A percentile compares a stretch with the other conserved stretches of the same genome.
phyloP scores from a whole-genome alignment of 768 basidiomycete genomes.

The Royoungia palumana region DNA sequence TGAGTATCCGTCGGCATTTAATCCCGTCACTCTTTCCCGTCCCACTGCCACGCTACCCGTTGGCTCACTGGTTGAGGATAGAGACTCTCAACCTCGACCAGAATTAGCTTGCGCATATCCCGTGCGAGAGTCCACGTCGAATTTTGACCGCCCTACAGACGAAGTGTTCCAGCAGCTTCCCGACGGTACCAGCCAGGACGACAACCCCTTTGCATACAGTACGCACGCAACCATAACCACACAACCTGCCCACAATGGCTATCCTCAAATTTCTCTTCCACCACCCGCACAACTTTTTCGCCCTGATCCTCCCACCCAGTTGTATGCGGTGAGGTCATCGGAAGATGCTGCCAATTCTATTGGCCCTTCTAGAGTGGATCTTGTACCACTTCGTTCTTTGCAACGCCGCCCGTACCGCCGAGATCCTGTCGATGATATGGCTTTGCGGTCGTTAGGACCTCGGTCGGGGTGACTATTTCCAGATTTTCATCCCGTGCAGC shows the following conservation, averaged over 20 bases:
- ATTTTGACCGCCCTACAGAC: slow-evolving; percentile 18
- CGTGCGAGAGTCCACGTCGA: slow-evolving; percentile 18
- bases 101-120: slow-evolving; percentile 16
- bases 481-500: slow-evolving; percentile 11
- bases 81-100: slow-evolving; percentile 11
- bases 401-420: slow-evolving; percentile 58
- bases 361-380: slow-evolving; percentile 36
- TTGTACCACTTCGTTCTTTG: slow-evolving; percentile 58
- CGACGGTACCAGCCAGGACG: slow-evolving; percentile 4
- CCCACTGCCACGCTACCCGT: neutral
- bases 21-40: slow-evolving; percentile 3
- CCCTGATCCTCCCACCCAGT: slow-evolving; percentile 26
- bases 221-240: slow-evolving; percentile 3
- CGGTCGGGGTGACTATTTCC: slow-evolving; percentile 36
- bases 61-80: slow-evolving; percentile 9
- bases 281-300: slow-evolving; percentile 31
- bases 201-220: slow-evolving; percentile 7
- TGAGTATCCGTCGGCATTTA: slow-evolving; percentile 7
- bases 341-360: slow-evolving; percentile 18
- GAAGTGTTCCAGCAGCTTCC: slow-evolving; percentile 11
- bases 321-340: slow-evolving; percentile 27
- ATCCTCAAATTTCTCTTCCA: slow-evolving; percentile 30
- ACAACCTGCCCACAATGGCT: slow-evolving; percentile 10
- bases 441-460: slow-evolving; percentile 47
- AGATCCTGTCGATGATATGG: slow-evolving; percentile 59